These are phyloP conservation scores for Metschnikowia reukaufii DNA, from an alignment of 805 yeast genomes.

Conservation along the genomic window DNA sequence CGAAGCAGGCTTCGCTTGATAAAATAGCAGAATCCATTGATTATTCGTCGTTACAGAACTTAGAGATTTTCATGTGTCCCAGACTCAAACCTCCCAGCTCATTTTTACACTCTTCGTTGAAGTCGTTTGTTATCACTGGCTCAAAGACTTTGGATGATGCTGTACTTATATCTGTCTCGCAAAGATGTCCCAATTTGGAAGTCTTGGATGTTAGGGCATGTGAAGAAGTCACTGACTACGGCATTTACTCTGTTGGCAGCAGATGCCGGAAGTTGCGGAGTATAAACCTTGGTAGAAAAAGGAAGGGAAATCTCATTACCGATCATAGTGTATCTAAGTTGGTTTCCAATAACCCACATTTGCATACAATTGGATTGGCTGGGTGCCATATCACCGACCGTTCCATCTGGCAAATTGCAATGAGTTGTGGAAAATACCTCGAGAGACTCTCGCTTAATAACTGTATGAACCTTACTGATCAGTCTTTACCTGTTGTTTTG, in stretches of 20 bases:
- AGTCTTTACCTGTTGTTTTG: conserved; percentile 53
- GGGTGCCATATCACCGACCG: conserved; percentile 82
- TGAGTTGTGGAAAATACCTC: conserved; percentile 46
- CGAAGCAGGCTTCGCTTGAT: conserved; percentile 55
- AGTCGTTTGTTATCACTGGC: conserved; percentile 68
- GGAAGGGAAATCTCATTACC: conserved; percentile 64
- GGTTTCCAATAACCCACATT: conserved; percentile 50
- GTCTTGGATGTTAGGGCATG: conserved; percentile 82
- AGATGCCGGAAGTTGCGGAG: conserved; percentile 55
- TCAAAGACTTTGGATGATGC: conserved; percentile 60
- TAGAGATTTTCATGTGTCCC: conserved; percentile 86
- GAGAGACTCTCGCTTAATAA: conserved; percentile 74
- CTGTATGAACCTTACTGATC: conserved; percentile 60
- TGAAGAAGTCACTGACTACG: conserved; percentile 71
- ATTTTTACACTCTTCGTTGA: conserved; percentile 29
- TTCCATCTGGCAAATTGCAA: conserved; percentile 77
- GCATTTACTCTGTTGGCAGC: conserved; percentile 65
- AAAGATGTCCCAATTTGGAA: conserved; percentile 56
- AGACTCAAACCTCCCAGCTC: conserved; percentile 52
- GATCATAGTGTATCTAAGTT: conserved; percentile 65
- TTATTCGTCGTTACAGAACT: conserved; percentile 56
- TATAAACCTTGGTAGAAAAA: conserved; percentile 81
- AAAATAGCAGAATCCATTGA: conserved; percentile 38
- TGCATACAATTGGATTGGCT: conserved; percentile 79
- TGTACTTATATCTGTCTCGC: conserved; percentile 52